Conservation (phyloP, 2,329 filamentous ascomycete species). For the Aspergillus novofumigatus region DNA sequence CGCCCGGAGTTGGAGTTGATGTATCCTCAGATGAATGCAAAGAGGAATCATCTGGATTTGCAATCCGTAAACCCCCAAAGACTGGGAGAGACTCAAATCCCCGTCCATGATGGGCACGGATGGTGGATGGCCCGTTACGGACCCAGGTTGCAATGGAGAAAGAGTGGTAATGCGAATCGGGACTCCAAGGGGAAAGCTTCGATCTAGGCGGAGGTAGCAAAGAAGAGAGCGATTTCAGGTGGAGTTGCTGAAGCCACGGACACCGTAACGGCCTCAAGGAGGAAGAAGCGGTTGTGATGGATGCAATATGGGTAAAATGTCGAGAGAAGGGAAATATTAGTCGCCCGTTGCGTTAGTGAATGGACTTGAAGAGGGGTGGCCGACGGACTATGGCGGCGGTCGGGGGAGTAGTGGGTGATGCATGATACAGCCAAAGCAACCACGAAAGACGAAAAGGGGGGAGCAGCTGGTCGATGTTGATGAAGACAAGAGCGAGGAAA, state of each 20-base stretch:
- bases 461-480: slow-evolving; percentile 6
- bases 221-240: slow-evolving; percentile 5
- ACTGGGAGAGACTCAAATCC: slow-evolving; percentile 87
- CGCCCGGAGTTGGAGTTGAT: slow-evolving; percentile 18
- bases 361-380: slow-evolving; percentile 12
- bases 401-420: slow-evolving; percentile 27
- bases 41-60: slow-evolving; percentile 80
- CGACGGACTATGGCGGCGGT: slow-evolving; percentile 31
- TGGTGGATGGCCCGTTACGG: not conserved
- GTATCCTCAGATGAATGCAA: slow-evolving; percentile 35
- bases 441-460: slow-evolving; percentile 7
- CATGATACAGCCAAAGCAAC: slow-evolving; percentile 23
- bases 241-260: slow-evolving; percentile 1
- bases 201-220: not conserved
- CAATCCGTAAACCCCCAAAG: slow-evolving; percentile 93
- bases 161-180: not conserved
- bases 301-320: slow-evolving; percentile 2
- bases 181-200: not conserved
- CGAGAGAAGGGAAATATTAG: not conserved
- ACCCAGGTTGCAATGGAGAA: not conserved
- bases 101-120: slow-evolving; percentile 66
- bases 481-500: not conserved
- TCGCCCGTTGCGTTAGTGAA: not conserved
- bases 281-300: not conserved
- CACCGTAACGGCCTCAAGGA: slow-evolving; percentile 7